Base-by-base conservation (phyloP, 176 grass and related monocot species). In the Urochloa ruziziensis region DNA sequence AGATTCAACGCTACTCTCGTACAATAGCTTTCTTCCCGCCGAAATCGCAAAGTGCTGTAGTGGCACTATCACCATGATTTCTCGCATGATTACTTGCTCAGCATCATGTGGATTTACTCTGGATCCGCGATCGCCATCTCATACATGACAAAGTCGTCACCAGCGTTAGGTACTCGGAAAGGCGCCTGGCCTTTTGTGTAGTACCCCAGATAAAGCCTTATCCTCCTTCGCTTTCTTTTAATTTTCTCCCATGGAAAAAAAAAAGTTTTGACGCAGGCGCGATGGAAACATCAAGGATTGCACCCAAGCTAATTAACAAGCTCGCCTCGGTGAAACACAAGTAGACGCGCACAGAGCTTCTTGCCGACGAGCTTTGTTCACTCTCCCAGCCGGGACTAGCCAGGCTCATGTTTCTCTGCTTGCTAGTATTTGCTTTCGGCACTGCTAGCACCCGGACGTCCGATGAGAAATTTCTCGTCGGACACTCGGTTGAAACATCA, bases 131-230 rank as follows among this genome's bases (percentile, higher is more conserved):
- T 42, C 34, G 2, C 27, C 16, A 24, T 56, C 47, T 28, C 58
- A 54, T 29, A 28, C 15, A 70, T 36, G 57, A 56, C 25, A 54
- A 64, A 44, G 80, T 83, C 74, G 37, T 79, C 57, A 80, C 84
- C 74, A 23, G 15, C 4, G 81, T 74, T 84, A 58, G 74, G 66
- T 73, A 35, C 25, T 56, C 14, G 30, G 30, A 77, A 88, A 83
- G 40, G 65, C 28, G 24, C 6, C 10, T 5, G 27, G n/a, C 33
- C 52, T 77, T 77, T 62, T 61, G 24, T 81, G 70, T n/a, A n/a
- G n/a, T n/a, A n/a, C n/a, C 34, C 70, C 77, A 74, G 11, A 66
- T 33, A 40, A 79, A 80, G 33, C 39, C 68, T 48, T 53, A n/a
- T n/a, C n/a, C 57, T 37, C 68, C 21, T 34, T 44, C 6, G 28